Evolutionary conservation across 75 land plant species (phyloP).

Genomic region (Adiantum capillusveneris): DNA sequence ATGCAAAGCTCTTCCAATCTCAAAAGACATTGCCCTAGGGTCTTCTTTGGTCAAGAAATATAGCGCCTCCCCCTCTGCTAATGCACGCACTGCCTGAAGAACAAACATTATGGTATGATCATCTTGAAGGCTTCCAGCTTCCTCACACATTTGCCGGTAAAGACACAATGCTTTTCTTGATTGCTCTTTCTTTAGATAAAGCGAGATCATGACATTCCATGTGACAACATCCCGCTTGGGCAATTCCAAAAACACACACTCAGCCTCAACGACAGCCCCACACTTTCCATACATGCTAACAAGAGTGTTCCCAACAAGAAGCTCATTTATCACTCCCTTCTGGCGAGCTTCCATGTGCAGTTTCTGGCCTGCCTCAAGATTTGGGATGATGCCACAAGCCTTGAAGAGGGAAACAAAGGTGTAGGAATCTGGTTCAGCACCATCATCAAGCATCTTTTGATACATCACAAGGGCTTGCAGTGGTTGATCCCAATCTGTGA

Average conservation of each 20-base stretch:
- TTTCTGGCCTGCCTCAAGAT: background rate
- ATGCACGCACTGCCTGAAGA: too few relatives aligned
- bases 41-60: too few relatives aligned
- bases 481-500: background rate
- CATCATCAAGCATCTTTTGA: background rate
- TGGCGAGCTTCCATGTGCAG: background rate
- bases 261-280: background rate
- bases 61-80: too few relatives aligned
- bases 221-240: background rate
- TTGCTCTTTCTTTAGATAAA: background rate
- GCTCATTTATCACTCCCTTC: background rate
- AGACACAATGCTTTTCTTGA: background rate
- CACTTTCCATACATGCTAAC: constrained; percentile 1
- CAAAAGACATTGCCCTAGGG: too few relatives aligned
- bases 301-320: background rate
- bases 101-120: too few relatives aligned
- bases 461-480: background rate
- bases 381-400: background rate
- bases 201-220: background rate
- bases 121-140: background rate
- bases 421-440: background rate
- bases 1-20: too few relatives aligned
- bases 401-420: constrained; percentile 1
- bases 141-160: background rate
- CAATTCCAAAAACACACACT: background rate